Percentiles rank a stretch among this genome's conserved stretches.
Evolutionary conservation across 208 protist species (phyloP).

Genomic region (Spongospora subterranea): DNA sequence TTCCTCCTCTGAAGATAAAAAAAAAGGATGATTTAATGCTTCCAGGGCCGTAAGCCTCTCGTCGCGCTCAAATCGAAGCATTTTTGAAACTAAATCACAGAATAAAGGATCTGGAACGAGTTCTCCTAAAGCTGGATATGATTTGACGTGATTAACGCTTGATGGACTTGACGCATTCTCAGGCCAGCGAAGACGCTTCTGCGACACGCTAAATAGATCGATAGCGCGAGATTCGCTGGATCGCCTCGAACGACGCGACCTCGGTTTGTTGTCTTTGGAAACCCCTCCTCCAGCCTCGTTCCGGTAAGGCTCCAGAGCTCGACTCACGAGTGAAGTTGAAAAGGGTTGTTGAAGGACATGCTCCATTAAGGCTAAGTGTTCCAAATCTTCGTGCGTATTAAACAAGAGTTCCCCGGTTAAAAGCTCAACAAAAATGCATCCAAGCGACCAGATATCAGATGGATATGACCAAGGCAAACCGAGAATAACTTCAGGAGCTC

Average conservation of each 20-base stretch:
- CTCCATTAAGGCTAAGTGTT: slow-evolving; percentile 64
- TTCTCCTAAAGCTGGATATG: slow-evolving; percentile 14
- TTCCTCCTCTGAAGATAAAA: too few relatives aligned
- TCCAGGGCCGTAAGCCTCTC: slow-evolving; percentile 53
- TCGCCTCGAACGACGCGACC: background rate
- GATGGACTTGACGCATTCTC: background rate
- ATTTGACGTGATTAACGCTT: slow-evolving; percentile 5
- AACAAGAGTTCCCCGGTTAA: slow-evolving; percentile 67
- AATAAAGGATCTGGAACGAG: background rate
- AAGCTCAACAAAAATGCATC: slow-evolving; percentile 65
- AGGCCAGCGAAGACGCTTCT: background rate
- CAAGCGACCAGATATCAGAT: slow-evolving; percentile 67
- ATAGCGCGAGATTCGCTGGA: slow-evolving; percentile 6
- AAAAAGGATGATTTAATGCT: slow-evolving; percentile 58
- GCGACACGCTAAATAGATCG: slow-evolving; percentile 20
- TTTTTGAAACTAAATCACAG: slow-evolving; percentile 13
- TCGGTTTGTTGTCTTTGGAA: background rate
- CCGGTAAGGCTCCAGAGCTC: background rate
- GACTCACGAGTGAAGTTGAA: background rate
- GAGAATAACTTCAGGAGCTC: slow-evolving; percentile 61
- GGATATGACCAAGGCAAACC: slow-evolving; percentile 61
- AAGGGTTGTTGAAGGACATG: slow-evolving; percentile 51
- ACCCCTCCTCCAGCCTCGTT: background rate
- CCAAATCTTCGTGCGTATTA: slow-evolving; percentile 59
- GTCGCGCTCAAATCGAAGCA: background rate